A percentile compares a stretch with the other conserved stretches of the same genome.
phyloP scores from a whole-genome alignment of 148 eudicot genomes.

The Beta vulgaris region DNA sequence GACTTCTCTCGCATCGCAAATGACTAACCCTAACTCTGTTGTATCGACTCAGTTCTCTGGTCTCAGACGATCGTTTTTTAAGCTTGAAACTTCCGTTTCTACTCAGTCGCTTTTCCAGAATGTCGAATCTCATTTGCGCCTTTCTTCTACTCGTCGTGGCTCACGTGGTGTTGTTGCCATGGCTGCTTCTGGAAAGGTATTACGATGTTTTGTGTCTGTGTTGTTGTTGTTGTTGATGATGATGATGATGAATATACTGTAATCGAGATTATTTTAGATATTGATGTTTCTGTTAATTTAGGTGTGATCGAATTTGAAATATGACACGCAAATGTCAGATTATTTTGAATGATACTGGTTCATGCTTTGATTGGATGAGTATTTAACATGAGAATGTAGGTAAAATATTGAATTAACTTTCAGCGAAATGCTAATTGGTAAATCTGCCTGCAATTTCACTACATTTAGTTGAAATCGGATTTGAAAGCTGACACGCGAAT shows the following conservation, averaged over 20 bases:
- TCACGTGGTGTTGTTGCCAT: conserved; percentile 62
- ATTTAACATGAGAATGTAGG: no score
- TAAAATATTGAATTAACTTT: neutral
- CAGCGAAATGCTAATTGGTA: no score
- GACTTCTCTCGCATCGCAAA: conserved; percentile 48
- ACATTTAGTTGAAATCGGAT: no score
- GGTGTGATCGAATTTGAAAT: neutral
- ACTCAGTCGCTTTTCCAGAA: conserved; percentile 41
- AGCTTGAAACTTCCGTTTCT: conserved; percentile 43
- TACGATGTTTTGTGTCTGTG: neutral
- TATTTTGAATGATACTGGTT: neutral
- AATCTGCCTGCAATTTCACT: no score
- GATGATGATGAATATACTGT: neutral
- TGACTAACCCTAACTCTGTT: conserved; percentile 41
- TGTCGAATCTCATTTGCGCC: conserved; percentile 55
- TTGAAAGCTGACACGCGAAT: no score
- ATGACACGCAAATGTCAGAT: neutral
- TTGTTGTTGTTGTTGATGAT: neutral
- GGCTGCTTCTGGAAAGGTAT: conserved; percentile 81
- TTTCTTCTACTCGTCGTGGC: conserved; percentile 48
- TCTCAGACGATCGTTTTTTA: conserved; percentile 45
- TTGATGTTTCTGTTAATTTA: neutral
- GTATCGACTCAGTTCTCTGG: conserved; percentile 52
- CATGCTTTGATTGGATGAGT: neutral
- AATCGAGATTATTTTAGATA: neutral